Percentiles rank a stretch among this genome's conserved stretches.
Conservation (phyloP, 257 asterid species). For the Craterostigma plantagineum region DNA sequence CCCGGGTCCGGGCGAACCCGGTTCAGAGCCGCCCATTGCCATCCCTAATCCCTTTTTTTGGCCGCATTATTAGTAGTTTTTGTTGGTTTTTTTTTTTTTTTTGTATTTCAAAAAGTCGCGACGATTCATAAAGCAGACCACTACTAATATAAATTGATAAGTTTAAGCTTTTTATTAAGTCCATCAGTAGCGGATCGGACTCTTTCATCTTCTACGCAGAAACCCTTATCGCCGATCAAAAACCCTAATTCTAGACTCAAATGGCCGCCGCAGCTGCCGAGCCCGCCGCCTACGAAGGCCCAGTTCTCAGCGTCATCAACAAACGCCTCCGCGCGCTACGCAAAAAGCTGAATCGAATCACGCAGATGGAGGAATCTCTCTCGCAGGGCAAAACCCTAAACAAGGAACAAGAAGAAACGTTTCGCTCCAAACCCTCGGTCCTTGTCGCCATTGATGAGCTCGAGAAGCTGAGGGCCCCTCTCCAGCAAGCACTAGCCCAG, state of each 20-base stretch:
- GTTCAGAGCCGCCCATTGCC: no score
- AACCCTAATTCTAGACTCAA: neutral
- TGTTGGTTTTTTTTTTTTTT: no score
- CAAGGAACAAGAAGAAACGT: conserved; percentile 72
- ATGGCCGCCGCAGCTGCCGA: conserved; percentile 35
- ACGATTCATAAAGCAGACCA: no score
- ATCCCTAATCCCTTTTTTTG: no score
- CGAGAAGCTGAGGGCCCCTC: conserved; percentile 54
- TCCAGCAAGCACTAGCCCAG: conserved; percentile 42
- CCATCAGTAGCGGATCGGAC: no score
- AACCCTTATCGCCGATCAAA: conserved; percentile 3
- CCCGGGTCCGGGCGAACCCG: no score
- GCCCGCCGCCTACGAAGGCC: conserved; percentile 29
- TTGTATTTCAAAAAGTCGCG: no score
- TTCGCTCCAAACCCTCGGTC: conserved; percentile 45
- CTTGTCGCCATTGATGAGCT: conserved; percentile 59
- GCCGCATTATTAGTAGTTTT: no score
- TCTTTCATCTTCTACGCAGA: no score
- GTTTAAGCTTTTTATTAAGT: no score
- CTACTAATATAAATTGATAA: no score
- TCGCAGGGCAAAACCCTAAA: conserved; percentile 50
- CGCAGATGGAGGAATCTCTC: conserved; percentile 64
- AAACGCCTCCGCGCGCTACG: conserved; percentile 71
- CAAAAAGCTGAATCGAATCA: conserved; percentile 52
- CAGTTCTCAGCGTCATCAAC: conserved; percentile 52